Base-by-base conservation (phyloP, 331 rosid species). In the Telfairia occidentalis region DNA sequence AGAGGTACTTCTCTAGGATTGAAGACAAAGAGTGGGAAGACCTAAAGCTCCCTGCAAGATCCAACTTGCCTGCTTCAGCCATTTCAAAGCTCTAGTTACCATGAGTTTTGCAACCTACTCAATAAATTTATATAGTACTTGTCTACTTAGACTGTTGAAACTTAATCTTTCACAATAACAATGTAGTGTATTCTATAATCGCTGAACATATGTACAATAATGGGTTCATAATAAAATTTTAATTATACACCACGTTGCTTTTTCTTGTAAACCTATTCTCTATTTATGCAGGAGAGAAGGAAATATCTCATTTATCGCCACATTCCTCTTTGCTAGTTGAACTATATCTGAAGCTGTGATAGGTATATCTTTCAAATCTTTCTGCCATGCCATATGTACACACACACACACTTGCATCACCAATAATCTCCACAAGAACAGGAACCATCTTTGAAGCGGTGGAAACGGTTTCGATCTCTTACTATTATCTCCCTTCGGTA, bases 21-120 rank as follows among this genome's bases (percentile, higher is more conserved):
- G 86, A 92, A 26, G 92, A 84, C 42, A 78, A 87, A 83, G 91
- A 83, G 48, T 91, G 96, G 97, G 81, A 85, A 40, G 98, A 94
- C 40, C 83, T 94, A 74, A 78, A 87, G 83, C 85, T 94, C 78
- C 97, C 96, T 28, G 79, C 83, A 66, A 91, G 96, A 87, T 75
- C 88, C 83, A 84, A 84, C 75, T 84, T 94, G 83, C 93, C 93
- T 46, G 60, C 57, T 37, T 85, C 52, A 81, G 97, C 90, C 77
- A 84, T 88, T 78, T 82, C 96, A 53, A 94, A 94, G 85, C 92
- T 94, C 71, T 94, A 83, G 80, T 77, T 58, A 69, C 75, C 45
- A 6, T 7, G 46, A 50, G 52, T 61, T 16, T 61, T 15, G 57
- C 75, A 26, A 70, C 37, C 42, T 37, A 8, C 52, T 70, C 16